phyloP scores from a whole-genome alignment of 257 asterid genomes.

The Salvia splendens region DNA sequence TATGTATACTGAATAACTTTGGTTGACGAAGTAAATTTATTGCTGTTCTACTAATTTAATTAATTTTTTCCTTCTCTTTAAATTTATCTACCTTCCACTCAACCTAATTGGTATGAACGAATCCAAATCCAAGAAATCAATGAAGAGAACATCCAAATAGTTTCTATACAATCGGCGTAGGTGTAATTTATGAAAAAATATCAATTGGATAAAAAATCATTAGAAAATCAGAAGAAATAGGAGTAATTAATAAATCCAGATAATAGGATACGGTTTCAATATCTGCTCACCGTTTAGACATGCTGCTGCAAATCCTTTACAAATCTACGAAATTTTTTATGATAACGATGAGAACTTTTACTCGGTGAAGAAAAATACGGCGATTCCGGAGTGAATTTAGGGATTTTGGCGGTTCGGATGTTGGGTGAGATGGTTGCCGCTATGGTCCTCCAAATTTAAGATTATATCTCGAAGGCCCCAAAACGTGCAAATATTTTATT shows the following conservation, averaged over 20 bases:
- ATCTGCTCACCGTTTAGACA: slow-evolving; percentile 45
- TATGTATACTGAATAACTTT: neutral
- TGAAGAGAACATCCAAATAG: neutral
- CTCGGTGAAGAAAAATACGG: slow-evolving; percentile 31
- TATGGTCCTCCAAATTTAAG: slow-evolving; percentile 31
- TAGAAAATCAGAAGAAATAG: neutral
- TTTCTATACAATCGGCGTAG: neutral
- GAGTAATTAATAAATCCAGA: neutral
- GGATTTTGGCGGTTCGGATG: slow-evolving; percentile 66
- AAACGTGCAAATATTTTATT: no score
- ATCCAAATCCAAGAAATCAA: slow-evolving; percentile 13
- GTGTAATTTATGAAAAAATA: slow-evolving; percentile 9
- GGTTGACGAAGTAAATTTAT: neutral
- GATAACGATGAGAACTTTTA: slow-evolving; percentile 25
- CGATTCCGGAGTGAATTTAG: slow-evolving; percentile 49
- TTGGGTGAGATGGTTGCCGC: slow-evolving; percentile 27
- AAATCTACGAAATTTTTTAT: slow-evolving; percentile 25
- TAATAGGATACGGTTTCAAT: neutral
- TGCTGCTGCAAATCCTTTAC: slow-evolving; percentile 37
- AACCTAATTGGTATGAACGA: slow-evolving; percentile 4
- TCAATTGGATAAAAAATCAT: neutral
- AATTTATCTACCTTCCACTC: neutral
- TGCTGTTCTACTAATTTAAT: neutral
- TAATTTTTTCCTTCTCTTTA: neutral
- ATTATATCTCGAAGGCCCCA: neutral